Evolutionary conservation across 495 filamentous ascomycete species (phyloP), one percentile per base, ranked within the genome.

Genomic region (Lentithecium fluviatile): DNA sequence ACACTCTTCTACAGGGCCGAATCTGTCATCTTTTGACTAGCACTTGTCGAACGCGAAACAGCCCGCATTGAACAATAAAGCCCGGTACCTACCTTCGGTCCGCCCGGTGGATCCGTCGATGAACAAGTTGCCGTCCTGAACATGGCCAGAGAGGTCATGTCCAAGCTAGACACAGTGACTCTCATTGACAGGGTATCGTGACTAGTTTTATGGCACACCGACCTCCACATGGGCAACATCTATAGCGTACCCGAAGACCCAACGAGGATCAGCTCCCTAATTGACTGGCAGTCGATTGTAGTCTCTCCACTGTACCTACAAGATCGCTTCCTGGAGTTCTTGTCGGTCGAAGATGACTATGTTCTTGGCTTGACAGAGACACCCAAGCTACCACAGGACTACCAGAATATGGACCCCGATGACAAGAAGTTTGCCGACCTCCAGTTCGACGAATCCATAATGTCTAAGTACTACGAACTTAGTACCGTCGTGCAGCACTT

Each of bases 221-320:
- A 76, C 63, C 68, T 75, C 36, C 64, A 75, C 32, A 71, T 72
- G 69, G 74, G 71, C 42, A 76, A 76, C 47, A 74, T 76, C 17
- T 75, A 63, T 52, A 70, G 73, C 34, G 48, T 55, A 10, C 54
- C 67, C 1, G 48, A 69, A 17, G 64, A 74, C 8, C 46, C 37
- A 19, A 67, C 62, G 29, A 64, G 45, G 50, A 74, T 75, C 67
- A 42, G 25, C 17, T 52, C 48, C 5, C 10, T 52, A 17, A 52
- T 34, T 52, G 48, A 52, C 29, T 52, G 48, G 48, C 48, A 52
- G 48, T 52, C 48, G 25, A 52, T 32, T 52, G 48, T 52, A 32
- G 29, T 52, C 25, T 52, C 48, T 8, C 48, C 48, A n/a, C 34
- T 66, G 49, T 75, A 70, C 54, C 62, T 73, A 45, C 68, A 75